Percentiles rank a stretch among this genome's conserved stretches.
These are phyloP conservation scores for Monosporascus sp. DNA, from an alignment of 2,329 filamentous ascomycete genomes.

Conservation along the genomic window DNA sequence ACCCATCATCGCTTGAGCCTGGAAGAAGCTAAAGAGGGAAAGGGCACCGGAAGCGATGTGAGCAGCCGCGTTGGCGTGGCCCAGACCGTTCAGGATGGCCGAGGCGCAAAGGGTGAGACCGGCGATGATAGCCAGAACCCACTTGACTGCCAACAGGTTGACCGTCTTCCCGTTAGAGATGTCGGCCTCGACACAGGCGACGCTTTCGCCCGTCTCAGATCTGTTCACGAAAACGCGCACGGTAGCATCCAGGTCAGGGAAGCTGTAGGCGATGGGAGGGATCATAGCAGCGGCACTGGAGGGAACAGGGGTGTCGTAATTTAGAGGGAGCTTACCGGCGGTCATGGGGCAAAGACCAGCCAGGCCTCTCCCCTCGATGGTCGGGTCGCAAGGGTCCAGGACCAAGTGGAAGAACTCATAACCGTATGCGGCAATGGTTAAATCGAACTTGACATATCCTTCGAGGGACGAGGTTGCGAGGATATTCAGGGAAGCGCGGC, in stretches of 20 bases:
- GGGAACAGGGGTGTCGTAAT: too few species aligned
- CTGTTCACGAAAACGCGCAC: slow-evolving; percentile 70
- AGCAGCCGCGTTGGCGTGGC: slow-evolving; percentile 80
- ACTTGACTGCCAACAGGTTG: slow-evolving; percentile 73
- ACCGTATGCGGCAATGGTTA: slow-evolving; percentile 77
- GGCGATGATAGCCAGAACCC: slow-evolving; percentile 73
- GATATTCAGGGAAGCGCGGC: slow-evolving; percentile 67
- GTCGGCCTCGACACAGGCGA: slow-evolving; percentile 75
- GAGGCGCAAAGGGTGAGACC: slow-evolving; percentile 71
- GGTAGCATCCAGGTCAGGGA: slow-evolving; percentile 77
- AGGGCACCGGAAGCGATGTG: slow-evolving; percentile 81
- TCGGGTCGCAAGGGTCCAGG: slow-evolving; percentile 68
- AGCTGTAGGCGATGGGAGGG: slow-evolving; percentile 73
- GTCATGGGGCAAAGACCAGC: slow-evolving; percentile 86
- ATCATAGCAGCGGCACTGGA: slow-evolving; percentile 58
- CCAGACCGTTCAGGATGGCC: slow-evolving; percentile 74
- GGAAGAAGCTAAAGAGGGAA: slow-evolving; percentile 82
- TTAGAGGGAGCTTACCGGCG: slow-evolving; percentile 72
- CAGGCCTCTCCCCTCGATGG: slow-evolving; percentile 40
- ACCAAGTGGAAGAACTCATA: slow-evolving; percentile 62
- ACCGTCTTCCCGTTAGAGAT: slow-evolving; percentile 82
- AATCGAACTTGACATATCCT: slow-evolving; percentile 73
- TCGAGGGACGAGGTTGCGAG: slow-evolving; percentile 77
- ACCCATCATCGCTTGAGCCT: slow-evolving; percentile 78
- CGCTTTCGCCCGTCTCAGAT: slow-evolving; percentile 48